Conservation (phyloP, 2,329 filamentous ascomycete species). For the Lachnellula hyalina region DNA sequence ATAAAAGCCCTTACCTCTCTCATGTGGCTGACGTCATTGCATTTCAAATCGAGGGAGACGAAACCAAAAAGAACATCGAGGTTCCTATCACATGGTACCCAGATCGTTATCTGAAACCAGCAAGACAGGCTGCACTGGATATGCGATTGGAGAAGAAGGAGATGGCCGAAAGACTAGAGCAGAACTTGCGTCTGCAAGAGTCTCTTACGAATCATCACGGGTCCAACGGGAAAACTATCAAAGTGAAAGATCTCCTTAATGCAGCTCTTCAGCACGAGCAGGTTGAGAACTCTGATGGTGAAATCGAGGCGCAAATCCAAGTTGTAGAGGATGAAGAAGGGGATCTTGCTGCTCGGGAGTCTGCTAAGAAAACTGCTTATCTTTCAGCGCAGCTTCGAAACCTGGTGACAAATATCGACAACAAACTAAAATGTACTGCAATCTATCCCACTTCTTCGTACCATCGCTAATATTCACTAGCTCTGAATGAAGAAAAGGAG, state of each 20-base stretch:
- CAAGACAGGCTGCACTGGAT: slow-evolving; percentile 41
- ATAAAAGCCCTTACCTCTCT: slow-evolving; percentile 26
- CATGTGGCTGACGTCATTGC: slow-evolving; percentile 44
- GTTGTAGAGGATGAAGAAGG: slow-evolving; percentile 9
- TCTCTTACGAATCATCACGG: slow-evolving; percentile 22
- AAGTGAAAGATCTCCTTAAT: slow-evolving; percentile 28
- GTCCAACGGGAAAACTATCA: slow-evolving; percentile 20
- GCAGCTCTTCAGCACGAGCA: slow-evolving; percentile 29
- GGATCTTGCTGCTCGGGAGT: slow-evolving; percentile 5
- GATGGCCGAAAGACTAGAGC: slow-evolving; percentile 25
- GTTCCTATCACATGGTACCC: slow-evolving; percentile 49
- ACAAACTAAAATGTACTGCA: slow-evolving; percentile 27
- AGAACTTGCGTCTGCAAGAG: slow-evolving; percentile 24
- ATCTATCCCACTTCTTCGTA: not conserved
- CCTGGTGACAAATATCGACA: slow-evolving; percentile 28
- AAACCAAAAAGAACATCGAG: slow-evolving; percentile 40
- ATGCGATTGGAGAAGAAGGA: slow-evolving; percentile 33
- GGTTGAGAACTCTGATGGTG: slow-evolving; percentile 11
- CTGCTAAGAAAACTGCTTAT: slow-evolving; percentile 11
- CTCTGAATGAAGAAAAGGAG: slow-evolving; percentile 27
- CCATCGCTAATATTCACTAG: slow-evolving; percentile 21
- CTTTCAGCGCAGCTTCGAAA: slow-evolving; percentile 27
- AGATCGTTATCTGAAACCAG: slow-evolving; percentile 45
- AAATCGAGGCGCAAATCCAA: slow-evolving; percentile 5
- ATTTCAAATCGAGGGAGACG: slow-evolving; percentile 39